Percentiles rank a stretch among this genome's conserved stretches.
Evolutionary conservation across 1,284 basidiomycete species (phyloP).

Genomic region (Pisolithus thermaeus): DNA sequence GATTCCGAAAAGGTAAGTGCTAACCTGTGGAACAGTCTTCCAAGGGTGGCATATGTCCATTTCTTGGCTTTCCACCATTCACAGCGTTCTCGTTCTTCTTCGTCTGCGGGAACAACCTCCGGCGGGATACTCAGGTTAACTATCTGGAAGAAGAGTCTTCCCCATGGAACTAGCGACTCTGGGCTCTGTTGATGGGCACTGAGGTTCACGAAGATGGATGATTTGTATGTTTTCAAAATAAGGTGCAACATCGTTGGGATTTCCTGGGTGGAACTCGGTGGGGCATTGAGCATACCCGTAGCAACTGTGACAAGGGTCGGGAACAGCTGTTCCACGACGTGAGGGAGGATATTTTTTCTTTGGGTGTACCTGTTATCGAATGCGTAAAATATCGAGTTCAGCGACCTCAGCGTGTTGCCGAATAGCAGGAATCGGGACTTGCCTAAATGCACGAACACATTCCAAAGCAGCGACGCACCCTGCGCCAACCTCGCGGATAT

Average conservation of each 20-base stretch:
- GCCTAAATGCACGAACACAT: slow-evolving; percentile 69
- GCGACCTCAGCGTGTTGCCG: slow-evolving; percentile 25
- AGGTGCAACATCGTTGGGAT: slow-evolving; percentile 75
- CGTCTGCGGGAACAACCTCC: slow-evolving; percentile 61
- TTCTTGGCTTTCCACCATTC: slow-evolving; percentile 91
- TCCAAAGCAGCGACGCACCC: slow-evolving; percentile 74
- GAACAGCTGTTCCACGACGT: slow-evolving; percentile 59
- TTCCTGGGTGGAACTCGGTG: slow-evolving; percentile 54
- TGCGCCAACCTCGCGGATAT: slow-evolving; percentile 69
- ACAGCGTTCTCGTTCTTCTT: slow-evolving; percentile 67
- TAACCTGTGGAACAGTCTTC: slow-evolving; percentile 69
- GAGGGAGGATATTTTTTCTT: slow-evolving; percentile 50
- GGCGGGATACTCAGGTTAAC: slow-evolving; percentile 64
- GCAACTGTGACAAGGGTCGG: slow-evolving; percentile 70
- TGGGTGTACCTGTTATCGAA: slow-evolving; percentile 54
- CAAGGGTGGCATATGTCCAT: slow-evolving; percentile 77
- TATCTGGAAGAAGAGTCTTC: slow-evolving; percentile 72
- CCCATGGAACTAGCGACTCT: slow-evolving; percentile 79
- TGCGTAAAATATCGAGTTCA: background rate
- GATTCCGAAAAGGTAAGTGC: slow-evolving; percentile 5
- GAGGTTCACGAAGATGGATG: slow-evolving; percentile 67
- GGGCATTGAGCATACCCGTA: slow-evolving; percentile 54
- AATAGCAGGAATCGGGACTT: background rate
- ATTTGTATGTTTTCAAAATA: slow-evolving; percentile 80
- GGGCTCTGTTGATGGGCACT: slow-evolving; percentile 67